Evolutionary conservation across 2,329 filamentous ascomycete genomes (phyloP).

Genomic region (Chaetomiaceae sp.): DNA sequence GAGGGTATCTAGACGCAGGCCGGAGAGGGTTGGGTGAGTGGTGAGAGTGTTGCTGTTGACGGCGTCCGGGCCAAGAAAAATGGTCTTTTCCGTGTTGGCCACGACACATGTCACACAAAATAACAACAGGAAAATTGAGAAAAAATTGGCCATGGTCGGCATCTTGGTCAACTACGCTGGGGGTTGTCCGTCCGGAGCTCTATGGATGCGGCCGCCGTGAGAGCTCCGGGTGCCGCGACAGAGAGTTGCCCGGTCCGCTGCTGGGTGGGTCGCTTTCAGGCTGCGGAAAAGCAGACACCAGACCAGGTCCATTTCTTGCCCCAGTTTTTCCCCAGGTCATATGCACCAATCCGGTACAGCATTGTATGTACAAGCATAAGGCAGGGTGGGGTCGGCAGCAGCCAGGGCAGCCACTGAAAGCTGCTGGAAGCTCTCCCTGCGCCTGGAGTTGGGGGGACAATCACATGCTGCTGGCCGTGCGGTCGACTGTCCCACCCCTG

Average conservation of each 20-base stretch:
- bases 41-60: conserved; percentile 51
- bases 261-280: too few species aligned
- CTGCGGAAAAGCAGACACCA: too few species aligned
- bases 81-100: conserved; percentile 86
- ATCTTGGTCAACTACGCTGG: too few species aligned
- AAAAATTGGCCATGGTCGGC: not conserved
- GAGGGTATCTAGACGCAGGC: conserved; percentile 61
- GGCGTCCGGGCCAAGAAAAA: conserved; percentile 70
- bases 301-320: too few species aligned
- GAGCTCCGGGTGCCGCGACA: too few species aligned
- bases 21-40: conserved; percentile 51
- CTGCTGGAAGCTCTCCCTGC: not conserved
- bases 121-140: conserved; percentile 16
- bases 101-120: conserved; percentile 21
- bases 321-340: conserved; percentile 11
- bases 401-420: conserved; percentile 5
- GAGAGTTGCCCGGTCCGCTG: too few species aligned
- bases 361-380: too few species aligned
- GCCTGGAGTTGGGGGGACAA: too few species aligned
- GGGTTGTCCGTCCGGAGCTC: too few species aligned
- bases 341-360: conserved; percentile 6
- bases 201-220: too few species aligned
- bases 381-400: not conserved
- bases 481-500: not conserved
- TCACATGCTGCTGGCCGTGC: conserved; percentile 24